phyloP scores from a whole-genome alignment of 371 early-diverging fungal genomes.

The Lichtheimia corymbifera region DNA sequence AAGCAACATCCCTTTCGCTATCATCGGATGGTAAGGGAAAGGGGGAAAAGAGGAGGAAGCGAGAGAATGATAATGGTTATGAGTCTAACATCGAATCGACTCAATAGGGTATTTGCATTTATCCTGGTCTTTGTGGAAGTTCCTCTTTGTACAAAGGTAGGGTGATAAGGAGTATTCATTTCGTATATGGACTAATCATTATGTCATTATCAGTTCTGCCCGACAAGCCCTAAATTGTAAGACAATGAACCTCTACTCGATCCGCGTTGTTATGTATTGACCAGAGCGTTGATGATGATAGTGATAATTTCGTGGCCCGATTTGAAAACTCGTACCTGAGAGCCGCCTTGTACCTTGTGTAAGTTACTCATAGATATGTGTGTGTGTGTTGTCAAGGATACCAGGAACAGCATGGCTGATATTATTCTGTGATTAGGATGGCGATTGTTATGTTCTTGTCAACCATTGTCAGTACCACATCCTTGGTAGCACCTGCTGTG shows the following conservation, averaged over 20 bases:
- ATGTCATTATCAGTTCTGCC: slow-evolving; percentile 33
- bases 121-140: slow-evolving; percentile 50
- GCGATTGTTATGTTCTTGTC: slow-evolving; percentile 47
- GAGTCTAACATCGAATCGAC: not conserved
- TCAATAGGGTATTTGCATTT: slow-evolving; percentile 41
- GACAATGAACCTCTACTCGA: not conserved
- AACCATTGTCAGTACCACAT: slow-evolving; percentile 24
- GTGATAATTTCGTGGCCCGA: slow-evolving; percentile 38
- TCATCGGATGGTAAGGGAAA: slow-evolving; percentile 44
- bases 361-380: slow-evolving; percentile 9
- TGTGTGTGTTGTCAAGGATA: not conserved
- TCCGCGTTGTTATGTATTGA: not conserved
- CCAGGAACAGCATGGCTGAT: not conserved
- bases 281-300: slow-evolving; percentile 3
- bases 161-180: not conserved
- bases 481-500: slow-evolving; percentile 35
- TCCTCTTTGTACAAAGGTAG: slow-evolving; percentile 44
- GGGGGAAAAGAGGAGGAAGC: not conserved
- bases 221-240: slow-evolving; percentile 52
- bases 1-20: slow-evolving; percentile 38
- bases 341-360: slow-evolving; percentile 37
- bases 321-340: slow-evolving; percentile 45
- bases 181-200: not conserved
- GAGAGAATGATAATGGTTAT: not conserved
- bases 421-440: slow-evolving; percentile 18